A percentile compares a stretch with the other conserved stretches of the same genome.
Evolutionary conservation across 331 rosid species (phyloP).

Genomic region (Telfairia occidentalis): DNA sequence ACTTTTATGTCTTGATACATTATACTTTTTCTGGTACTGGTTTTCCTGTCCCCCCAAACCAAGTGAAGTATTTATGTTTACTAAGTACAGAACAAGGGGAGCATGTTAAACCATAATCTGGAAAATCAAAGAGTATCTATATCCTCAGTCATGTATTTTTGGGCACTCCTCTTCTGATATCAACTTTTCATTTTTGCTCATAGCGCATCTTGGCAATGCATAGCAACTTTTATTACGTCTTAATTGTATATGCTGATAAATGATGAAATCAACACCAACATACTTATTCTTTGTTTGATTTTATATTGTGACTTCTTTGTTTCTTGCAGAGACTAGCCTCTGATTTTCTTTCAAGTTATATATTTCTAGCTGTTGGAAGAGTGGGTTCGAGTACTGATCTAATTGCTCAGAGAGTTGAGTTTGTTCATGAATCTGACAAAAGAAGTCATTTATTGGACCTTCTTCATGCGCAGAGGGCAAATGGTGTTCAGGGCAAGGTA

Average conservation of each 20-base stretch:
- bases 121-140: neutral
- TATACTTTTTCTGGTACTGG: neutral
- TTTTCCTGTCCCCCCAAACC: neutral
- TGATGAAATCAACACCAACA: neutral
- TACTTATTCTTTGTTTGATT: neutral
- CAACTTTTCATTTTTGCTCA: neutral
- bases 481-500: constrained; percentile 85
- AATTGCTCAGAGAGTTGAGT: constrained; percentile 89
- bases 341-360: constrained; percentile 73
- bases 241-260: neutral
- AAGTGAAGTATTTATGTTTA: neutral
- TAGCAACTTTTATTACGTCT: neutral
- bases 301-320: neutral
- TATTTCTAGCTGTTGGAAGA: constrained; percentile 93
- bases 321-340: constrained; percentile 80
- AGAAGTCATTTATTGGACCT: constrained; percentile 98
- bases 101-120: neutral
- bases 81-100: neutral
- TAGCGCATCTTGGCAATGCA: neutral
- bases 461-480: constrained; percentile 89
- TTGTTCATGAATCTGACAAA: constrained; percentile 83
- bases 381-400: constrained; percentile 95
- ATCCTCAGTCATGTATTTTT: neutral
- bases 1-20: neutral
- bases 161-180: neutral